A percentile compares a stretch with the other conserved stretches of the same genome.
These are phyloP conservation scores for Batrachochytrium dendrobatidis DNA, from an alignment of 371 early-diverging fungal genomes.

Conservation along the genomic window DNA sequence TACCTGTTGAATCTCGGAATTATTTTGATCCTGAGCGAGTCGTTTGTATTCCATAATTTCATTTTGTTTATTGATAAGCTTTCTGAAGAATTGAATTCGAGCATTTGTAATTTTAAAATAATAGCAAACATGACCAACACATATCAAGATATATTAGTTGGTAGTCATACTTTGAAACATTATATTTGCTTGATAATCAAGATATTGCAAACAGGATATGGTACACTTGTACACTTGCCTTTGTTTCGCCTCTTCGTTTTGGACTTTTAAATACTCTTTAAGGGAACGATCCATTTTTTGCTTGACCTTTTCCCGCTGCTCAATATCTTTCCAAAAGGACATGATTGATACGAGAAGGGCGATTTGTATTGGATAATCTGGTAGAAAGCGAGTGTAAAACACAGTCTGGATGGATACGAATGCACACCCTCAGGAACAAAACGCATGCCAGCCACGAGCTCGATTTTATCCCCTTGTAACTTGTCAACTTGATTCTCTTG, in stretches of 20 bases:
- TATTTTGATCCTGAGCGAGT: neutral
- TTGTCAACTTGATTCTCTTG: no score
- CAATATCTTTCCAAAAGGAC: slow-evolving; percentile 12
- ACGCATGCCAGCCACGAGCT: no score
- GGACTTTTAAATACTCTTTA: slow-evolving; percentile 28
- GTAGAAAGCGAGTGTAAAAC: no score
- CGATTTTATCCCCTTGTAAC: no score
- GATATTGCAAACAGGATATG: neutral
- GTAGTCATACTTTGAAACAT: no score
- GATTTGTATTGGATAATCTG: no score
- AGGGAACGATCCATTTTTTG: slow-evolving; percentile 25
- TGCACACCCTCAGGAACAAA: no score
- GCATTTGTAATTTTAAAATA: neutral
- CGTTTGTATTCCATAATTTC: slow-evolving; percentile 20
- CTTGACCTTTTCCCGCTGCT: slow-evolving; percentile 19
- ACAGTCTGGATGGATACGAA: no score
- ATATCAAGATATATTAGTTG: neutral
- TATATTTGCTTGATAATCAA: neutral
- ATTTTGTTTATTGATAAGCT: slow-evolving; percentile 19
- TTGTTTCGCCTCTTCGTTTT: slow-evolving; percentile 32
- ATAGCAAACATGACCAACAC: neutral
- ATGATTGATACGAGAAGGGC: neutral
- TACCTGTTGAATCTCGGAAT: no score
- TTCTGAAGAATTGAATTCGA: slow-evolving; percentile 9
- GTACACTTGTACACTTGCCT: slow-evolving; percentile 12